Base-by-base conservation (phyloP, 306 rosid species). In the Astragalus membranaceus region DNA sequence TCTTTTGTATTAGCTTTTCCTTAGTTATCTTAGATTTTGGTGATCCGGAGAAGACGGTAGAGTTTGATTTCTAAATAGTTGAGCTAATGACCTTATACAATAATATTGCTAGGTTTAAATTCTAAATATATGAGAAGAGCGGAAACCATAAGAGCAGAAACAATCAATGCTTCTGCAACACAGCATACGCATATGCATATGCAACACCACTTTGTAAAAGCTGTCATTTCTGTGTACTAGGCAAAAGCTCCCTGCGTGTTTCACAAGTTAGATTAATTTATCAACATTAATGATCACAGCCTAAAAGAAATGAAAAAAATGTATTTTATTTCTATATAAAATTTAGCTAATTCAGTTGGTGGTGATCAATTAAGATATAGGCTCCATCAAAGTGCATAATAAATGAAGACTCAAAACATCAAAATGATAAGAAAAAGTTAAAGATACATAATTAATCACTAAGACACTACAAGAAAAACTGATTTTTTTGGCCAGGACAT, bases 171-270 rank as follows among this genome's bases (percentile, higher is more conserved):
- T n/a, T n/a, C n/a, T n/a, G n/a, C n/a, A n/a, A n/a, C n/a, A n/a
- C n/a, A n/a, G n/a, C n/a, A n/a, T n/a, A n/a, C n/a, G n/a, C n/a
- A n/a, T n/a, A n/a, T n/a, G n/a, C n/a, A n/a, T n/a, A 91, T 12
- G 99, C 99, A 87, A 94, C 99, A 10, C 99, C 99, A 79, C 97
- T n/a, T 87, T 9, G 97, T 94, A 77, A 94, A 94, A 73, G 97
- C 92, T 39, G 99, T 94, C 75, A 96, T 73, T 77, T 94, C 99
- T 4, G 99, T 94, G 79, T 94, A 94, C 80, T 84, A 81, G 4
- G 99, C 99, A 82, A 94, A 94, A 47, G 97, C 91, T 57, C 68
- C 82, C 99, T 94, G 76, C 42, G 70, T 44, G 59, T 51, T 76
- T 55, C 20, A 32, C 41, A 78, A 82, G 88, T 94, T 73, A 78